Evolutionary conservation across 1,139 yeast species (phyloP).

Genomic region (Yarrowia galli): DNA sequence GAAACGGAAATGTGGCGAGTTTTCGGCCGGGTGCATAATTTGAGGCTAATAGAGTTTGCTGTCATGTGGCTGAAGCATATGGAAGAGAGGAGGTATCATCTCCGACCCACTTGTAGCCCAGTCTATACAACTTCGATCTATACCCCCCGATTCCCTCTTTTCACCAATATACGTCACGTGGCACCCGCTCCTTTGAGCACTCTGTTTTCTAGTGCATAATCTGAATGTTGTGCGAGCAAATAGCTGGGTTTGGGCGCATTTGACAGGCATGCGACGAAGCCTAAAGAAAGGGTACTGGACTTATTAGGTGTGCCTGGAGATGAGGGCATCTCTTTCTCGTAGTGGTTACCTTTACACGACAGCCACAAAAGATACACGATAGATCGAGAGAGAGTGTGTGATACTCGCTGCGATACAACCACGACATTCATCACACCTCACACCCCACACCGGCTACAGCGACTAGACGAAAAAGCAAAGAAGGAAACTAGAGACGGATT

Average conservation of each 20-base stretch:
- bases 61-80: conserved; percentile 21
- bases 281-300: background rate
- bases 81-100: background rate
- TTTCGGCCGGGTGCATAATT: conserved; percentile 8
- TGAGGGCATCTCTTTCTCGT: background rate
- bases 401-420: too few species aligned
- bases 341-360: background rate
- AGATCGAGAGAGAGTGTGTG: background rate
- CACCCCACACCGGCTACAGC: too few species aligned
- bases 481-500: background rate
- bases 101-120: too few species aligned
- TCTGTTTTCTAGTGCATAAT: background rate
- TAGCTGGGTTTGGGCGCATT: conserved; percentile 32
- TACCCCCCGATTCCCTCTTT: background rate
- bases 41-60: conserved; percentile 32
- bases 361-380: background rate
- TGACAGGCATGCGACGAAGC: background rate
- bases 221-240: conserved; percentile 33
- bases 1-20: conserved; percentile 25
- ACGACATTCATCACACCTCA: too few species aligned
- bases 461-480: too few species aligned
- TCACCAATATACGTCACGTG: background rate
- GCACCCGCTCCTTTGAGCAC: background rate
- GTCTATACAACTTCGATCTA: too few species aligned
- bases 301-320: conserved; percentile 2